phyloP scores from a whole-genome alignment of 2,329 filamentous ascomycete species.

The Phialophora verrucosa region DNA sequence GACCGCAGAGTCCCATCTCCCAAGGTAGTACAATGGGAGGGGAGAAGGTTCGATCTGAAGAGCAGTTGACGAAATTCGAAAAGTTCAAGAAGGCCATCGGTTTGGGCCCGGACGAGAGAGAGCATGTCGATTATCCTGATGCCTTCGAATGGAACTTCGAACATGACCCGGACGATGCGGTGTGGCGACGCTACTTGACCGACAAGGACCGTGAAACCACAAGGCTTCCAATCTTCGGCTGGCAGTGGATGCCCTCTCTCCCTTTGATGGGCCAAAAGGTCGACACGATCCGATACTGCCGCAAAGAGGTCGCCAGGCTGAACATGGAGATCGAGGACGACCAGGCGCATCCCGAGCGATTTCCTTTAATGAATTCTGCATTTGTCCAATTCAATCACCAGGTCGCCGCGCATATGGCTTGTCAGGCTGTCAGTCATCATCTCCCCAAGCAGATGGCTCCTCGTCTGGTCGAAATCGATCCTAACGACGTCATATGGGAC shows the following conservation, averaged over 20 bases:
- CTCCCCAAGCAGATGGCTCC: conserved; percentile 92
- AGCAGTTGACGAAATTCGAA: conserved; percentile 27
- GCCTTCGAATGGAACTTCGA: conserved; percentile 68
- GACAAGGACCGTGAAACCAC: conserved; percentile 85
- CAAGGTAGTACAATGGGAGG: conserved; percentile 35
- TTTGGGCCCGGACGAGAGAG: conserved; percentile 34
- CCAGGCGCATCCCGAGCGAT: conserved; percentile 82
- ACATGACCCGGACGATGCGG: conserved; percentile 67
- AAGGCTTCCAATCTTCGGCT: conserved; percentile 68
- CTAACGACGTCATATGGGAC: conserved; percentile 91
- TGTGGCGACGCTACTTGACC: conserved; percentile 83
- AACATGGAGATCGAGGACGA: conserved; percentile 93
- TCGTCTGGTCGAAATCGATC: conserved; percentile 89
- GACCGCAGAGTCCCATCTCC: conserved; percentile 30
- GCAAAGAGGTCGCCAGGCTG: conserved; percentile 80
- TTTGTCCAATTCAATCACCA: conserved; percentile 99
- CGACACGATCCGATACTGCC: conserved; percentile 91
- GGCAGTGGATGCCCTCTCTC: conserved; percentile 76
- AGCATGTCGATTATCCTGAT: conserved; percentile 60
- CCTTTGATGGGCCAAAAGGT: conserved; percentile 86
- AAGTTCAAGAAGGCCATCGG: conserved; percentile 36
- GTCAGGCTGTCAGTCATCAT: conserved; percentile 88
- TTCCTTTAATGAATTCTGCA: conserved; percentile 91
- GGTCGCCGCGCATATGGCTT: conserved; percentile 97
- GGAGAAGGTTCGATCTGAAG: conserved; percentile 27